Conservation (phyloP, 768 basidiomycete species). For the Rhodosporidiobolus sp. region DNA sequence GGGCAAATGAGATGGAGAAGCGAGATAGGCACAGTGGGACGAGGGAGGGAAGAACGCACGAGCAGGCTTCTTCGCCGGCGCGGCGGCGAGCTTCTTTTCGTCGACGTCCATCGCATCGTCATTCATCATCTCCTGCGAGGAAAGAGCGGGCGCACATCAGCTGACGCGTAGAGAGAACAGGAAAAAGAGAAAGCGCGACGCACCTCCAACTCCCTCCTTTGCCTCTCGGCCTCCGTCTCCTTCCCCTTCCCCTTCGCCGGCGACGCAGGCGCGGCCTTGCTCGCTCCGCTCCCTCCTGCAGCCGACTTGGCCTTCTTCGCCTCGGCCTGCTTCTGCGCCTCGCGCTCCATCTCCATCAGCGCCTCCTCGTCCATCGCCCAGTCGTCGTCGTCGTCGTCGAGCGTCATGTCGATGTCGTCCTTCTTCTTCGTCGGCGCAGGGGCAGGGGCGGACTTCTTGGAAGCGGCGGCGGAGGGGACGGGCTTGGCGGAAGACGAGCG, state of each 20-base stretch:
- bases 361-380: slow-evolving; percentile 22
- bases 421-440: slow-evolving; percentile 3
- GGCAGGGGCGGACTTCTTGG: background rate
- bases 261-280: background rate
- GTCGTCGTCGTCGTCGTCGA: slow-evolving; percentile 8
- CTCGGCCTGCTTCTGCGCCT: background rate
- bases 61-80: background rate
- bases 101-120: slow-evolving; percentile 23
- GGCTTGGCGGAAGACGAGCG: slow-evolving; percentile 2
- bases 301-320: background rate
- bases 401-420: background rate
- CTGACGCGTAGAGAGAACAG: background rate
- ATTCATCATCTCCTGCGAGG: slow-evolving; percentile 11
- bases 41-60: slow-evolving; percentile 1
- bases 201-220: slow-evolving; percentile 30
- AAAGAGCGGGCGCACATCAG: background rate
- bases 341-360: slow-evolving; percentile 1
- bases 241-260: background rate
- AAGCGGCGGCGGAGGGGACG: background rate
- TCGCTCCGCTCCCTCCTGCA: no score
- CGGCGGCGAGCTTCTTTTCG: background rate
- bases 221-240: slow-evolving; percentile 12
- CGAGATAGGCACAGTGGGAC: no score
- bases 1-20: no score
- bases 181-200: background rate